These are phyloP conservation scores for Acrodontium crateriforme DNA, from an alignment of 2,329 filamentous ascomycete genomes.

Conservation along the genomic window DNA sequence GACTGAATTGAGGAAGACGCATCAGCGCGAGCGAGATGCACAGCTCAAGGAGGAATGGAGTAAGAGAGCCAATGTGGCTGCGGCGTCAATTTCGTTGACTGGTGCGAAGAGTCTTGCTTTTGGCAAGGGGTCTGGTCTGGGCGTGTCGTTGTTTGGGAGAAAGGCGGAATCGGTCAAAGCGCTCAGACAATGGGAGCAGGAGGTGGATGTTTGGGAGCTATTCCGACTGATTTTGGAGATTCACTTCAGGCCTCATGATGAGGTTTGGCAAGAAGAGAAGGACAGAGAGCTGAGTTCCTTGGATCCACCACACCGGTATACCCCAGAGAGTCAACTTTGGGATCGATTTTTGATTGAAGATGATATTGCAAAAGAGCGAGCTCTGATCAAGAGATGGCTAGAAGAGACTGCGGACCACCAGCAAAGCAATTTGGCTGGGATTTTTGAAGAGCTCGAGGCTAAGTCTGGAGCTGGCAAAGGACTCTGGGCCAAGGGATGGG, in stretches of 20 bases:
- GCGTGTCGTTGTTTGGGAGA: slow-evolving; percentile 7
- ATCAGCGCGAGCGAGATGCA: slow-evolving; percentile 25
- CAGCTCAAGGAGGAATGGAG: slow-evolving; percentile 25
- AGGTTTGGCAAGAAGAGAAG: slow-evolving; percentile 19
- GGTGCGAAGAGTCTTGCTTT: slow-evolving; percentile 12
- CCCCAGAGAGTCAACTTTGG: slow-evolving; percentile 50
- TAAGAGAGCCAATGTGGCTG: slow-evolving; percentile 10
- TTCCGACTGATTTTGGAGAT: slow-evolving; percentile 56
- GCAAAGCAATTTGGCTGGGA: slow-evolving; percentile 56
- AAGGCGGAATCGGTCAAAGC: slow-evolving; percentile 32
- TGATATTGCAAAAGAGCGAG: slow-evolving; percentile 60
- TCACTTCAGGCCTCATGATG: slow-evolving; percentile 35
- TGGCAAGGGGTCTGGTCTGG: slow-evolving; percentile 6
- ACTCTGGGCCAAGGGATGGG: slow-evolving; percentile 76
- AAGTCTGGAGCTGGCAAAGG: slow-evolving; percentile 62
- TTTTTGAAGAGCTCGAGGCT: slow-evolving; percentile 53
- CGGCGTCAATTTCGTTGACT: slow-evolving; percentile 17
- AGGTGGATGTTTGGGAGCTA: slow-evolving; percentile 84
- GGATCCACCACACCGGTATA: slow-evolving; percentile 34
- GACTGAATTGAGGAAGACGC: slow-evolving; percentile 29
- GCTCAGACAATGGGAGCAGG: slow-evolving; percentile 57
- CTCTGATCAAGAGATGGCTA: slow-evolving; percentile 72
- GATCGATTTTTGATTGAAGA: slow-evolving; percentile 63
- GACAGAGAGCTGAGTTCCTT: slow-evolving; percentile 19
- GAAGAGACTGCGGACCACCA: slow-evolving; percentile 58